phyloP scores from a whole-genome alignment of 345 rosid species.

The Lepidium aucheri region DNA sequence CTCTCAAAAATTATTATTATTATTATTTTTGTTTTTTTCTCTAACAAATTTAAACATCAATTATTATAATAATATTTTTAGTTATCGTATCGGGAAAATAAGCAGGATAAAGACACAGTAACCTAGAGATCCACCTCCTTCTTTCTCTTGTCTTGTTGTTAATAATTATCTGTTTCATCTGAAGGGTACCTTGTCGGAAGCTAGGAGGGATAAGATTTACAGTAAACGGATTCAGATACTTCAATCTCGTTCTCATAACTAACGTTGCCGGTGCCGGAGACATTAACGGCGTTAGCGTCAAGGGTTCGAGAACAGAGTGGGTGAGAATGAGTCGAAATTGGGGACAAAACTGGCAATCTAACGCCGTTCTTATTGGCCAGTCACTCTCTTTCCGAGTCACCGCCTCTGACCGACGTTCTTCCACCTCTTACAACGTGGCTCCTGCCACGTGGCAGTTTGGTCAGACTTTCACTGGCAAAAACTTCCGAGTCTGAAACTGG shows the following conservation, averaged over 20 bases:
- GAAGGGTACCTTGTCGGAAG: constrained; percentile 86
- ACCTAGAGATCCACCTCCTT: neutral
- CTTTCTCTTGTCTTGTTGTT: constrained; percentile 7
- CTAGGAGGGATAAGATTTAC: constrained; percentile 85
- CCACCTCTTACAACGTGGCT: constrained; percentile 71
- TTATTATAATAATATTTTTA: neutral
- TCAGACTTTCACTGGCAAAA: constrained; percentile 86
- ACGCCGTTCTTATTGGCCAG: constrained; percentile 71
- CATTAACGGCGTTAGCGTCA: constrained; percentile 56
- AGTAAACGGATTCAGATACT: constrained; percentile 94
- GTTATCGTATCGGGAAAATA: constrained; percentile 22
- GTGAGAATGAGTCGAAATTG: constrained; percentile 89
- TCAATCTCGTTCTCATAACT: constrained; percentile 74
- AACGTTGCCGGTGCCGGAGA: constrained; percentile 98
- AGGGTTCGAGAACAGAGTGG: constrained; percentile 73
- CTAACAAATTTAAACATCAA: neutral
- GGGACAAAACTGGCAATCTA: constrained; percentile 99
- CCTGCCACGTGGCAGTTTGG: constrained; percentile 90
- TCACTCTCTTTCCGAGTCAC: constrained; percentile 77
- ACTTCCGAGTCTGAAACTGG: constrained; percentile 56
- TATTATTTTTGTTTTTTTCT: neutral
- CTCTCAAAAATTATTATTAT: constrained; percentile 1
- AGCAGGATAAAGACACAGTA: constrained; percentile 5
- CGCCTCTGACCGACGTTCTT: constrained; percentile 68
- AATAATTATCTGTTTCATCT: neutral